Evolutionary conservation across 768 basidiomycete species (phyloP).

Genomic region (Leucocoprinus sp.): DNA sequence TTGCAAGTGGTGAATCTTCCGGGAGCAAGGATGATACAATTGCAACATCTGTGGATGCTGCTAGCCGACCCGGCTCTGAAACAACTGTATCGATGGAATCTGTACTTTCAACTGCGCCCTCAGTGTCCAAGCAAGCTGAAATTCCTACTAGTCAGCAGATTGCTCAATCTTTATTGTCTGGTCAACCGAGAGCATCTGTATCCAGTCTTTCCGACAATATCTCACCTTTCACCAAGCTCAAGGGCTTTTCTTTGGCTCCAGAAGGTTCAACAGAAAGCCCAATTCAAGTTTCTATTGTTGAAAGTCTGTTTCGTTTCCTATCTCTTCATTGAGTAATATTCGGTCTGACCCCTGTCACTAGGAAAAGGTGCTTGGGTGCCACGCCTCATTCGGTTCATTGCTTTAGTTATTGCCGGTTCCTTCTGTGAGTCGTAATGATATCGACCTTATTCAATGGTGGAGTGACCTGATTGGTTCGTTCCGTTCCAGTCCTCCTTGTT

Average conservation of each 20-base stretch:
- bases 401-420: slow-evolving; percentile 43
- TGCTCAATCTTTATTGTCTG: slow-evolving; percentile 40
- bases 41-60: slow-evolving; percentile 7
- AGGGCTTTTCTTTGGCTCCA: slow-evolving; percentile 1
- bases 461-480: neutral
- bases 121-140: slow-evolving; percentile 10
- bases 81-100: slow-evolving; percentile 12
- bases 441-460: neutral
- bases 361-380: slow-evolving; percentile 65
- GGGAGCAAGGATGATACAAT: neutral
- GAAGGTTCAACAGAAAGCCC: slow-evolving; percentile 43
- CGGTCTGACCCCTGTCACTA: slow-evolving; percentile 20
- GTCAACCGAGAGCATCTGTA: slow-evolving; percentile 18
- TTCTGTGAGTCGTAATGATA: slow-evolving; percentile 55
- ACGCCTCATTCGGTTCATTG: slow-evolving; percentile 54
- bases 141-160: slow-evolving; percentile 31
- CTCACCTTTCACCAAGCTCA: slow-evolving; percentile 33
- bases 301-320: slow-evolving; percentile 47
- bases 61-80: slow-evolving; percentile 8
- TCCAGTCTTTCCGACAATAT: slow-evolving; percentile 17
- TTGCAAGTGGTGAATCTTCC: slow-evolving; percentile 11
- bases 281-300: slow-evolving; percentile 74
- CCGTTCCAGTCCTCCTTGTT: slow-evolving; percentile 62
- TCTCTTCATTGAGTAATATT: neutral
- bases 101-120: slow-evolving; percentile 13